Evolutionary conservation across 805 yeast genomes (phyloP).

Genomic region (Metschnikowia chrysomelidarum): DNA sequence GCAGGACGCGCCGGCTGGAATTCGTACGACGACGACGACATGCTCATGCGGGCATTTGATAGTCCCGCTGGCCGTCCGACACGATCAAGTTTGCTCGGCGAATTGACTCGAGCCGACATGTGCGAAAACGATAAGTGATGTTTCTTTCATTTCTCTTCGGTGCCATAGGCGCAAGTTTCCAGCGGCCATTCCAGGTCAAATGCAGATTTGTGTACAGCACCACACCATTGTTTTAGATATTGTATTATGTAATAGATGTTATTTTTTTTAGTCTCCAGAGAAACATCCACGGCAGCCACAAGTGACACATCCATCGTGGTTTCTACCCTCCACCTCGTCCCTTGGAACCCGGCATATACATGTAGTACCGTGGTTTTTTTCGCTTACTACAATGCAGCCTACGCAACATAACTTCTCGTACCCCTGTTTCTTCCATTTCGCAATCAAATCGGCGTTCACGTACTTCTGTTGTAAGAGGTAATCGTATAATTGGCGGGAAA

Average conservation of each 20-base stretch:
- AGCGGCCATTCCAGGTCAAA: too few species aligned
- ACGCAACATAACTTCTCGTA: conserved; percentile 85
- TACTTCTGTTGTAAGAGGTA: conserved; percentile 68
- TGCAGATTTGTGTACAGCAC: too few species aligned
- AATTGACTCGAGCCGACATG: conserved; percentile 13
- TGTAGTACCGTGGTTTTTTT: conserved; percentile 57
- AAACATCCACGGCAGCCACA: conserved; percentile 86
- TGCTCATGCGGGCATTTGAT: conserved; percentile 42
- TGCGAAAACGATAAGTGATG: conserved; percentile 4
- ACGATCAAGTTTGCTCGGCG: conserved; percentile 13
- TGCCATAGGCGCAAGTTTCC: too few species aligned
- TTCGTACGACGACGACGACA: conserved; percentile 46
- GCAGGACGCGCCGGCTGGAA: conserved; percentile 22
- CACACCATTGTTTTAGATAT: too few species aligned
- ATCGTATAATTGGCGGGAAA: conserved; percentile 64
- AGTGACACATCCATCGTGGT: conserved; percentile 54
- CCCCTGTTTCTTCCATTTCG: conserved; percentile 81
- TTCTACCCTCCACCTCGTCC: conserved; percentile 40
- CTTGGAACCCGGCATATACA: conserved; percentile 88
- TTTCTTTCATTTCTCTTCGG: too few species aligned
- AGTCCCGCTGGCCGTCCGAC: conserved; percentile 18
- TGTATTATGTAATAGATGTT: conserved; percentile 4
- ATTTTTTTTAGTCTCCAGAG: conserved; percentile 45
- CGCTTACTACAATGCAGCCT: conserved; percentile 64
- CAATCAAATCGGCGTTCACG: conserved; percentile 69